phyloP scores from a whole-genome alignment of 352 stramenopile species.

The Phytophthora constricta region DNA sequence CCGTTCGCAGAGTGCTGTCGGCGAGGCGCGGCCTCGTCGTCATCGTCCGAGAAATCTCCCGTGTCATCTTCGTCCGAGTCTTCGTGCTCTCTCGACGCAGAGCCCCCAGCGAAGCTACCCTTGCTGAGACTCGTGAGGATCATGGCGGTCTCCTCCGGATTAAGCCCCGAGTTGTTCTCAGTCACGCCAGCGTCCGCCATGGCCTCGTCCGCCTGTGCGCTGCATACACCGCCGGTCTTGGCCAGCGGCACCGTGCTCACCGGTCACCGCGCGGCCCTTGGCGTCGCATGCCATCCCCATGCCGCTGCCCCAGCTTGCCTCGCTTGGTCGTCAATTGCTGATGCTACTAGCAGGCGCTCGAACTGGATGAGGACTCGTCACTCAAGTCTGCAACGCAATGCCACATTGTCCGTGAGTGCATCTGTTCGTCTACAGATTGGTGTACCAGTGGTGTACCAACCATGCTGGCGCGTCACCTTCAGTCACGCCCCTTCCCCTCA shows the following conservation, averaged over 20 bases:
- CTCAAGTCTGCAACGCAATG: constrained; percentile 15
- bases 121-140: constrained; percentile 88
- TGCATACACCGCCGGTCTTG: constrained; percentile 20
- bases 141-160: constrained; percentile 86
- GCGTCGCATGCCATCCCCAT: constrained; percentile 79
- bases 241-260: constrained; percentile 28
- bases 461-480: not conserved
- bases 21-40: constrained; percentile 29
- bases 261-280: constrained; percentile 44
- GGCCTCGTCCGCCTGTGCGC: constrained; percentile 19
- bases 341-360: not conserved
- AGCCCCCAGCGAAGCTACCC: constrained; percentile 40
- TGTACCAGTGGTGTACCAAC: constrained; percentile 10
- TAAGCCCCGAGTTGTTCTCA: constrained; percentile 30
- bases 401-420: constrained; percentile 9
- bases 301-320: constrained; percentile 30
- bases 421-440: constrained; percentile 19
- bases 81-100: constrained; percentile 6
- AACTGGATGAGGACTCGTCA: constrained; percentile 6
- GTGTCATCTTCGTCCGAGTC: constrained; percentile 65
- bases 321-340: constrained; percentile 31
- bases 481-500: not conserved
- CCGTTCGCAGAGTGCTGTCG: constrained; percentile 19
- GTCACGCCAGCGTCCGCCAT: constrained; percentile 12
- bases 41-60: constrained; percentile 51